Conservation (phyloP, 202 grass and related monocot species). For the Zoysia matrella region DNA sequence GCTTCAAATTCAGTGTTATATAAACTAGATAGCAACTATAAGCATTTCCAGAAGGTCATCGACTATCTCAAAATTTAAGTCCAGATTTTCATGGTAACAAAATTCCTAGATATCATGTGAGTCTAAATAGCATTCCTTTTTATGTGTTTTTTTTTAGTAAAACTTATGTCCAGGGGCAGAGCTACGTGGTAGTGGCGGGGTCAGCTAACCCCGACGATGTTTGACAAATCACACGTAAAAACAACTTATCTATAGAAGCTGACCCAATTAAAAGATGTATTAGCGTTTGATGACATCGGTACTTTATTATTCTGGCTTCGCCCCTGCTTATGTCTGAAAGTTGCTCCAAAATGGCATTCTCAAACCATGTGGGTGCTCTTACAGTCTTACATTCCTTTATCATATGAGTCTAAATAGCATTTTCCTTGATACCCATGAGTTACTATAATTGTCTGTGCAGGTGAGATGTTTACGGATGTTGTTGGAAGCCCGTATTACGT, state of each 20-base stretch:
- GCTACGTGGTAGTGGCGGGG: too few species aligned
- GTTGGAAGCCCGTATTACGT: conserved; percentile 99
- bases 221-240: too few species aligned
- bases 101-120: not conserved
- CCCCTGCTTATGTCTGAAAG: not conserved
- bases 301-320: too few species aligned
- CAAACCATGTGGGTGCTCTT: not conserved
- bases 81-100: too few species aligned
- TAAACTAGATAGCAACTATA: not conserved
- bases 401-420: not conserved
- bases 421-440: conserved; percentile 2
- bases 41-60: not conserved
- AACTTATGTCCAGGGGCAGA: not conserved
- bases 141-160: not conserved
- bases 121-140: not conserved
- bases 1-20: not conserved
- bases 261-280: too few species aligned
- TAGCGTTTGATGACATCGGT: too few species aligned
- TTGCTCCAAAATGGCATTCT: not conserved
- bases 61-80: too few species aligned
- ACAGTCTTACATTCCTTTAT: not conserved
- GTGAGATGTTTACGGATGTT: conserved; percentile 81
- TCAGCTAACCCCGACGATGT: too few species aligned
- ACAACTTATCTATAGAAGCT: too few species aligned
- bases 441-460: conserved; percentile 42